Conservation (phyloP, 164 flowering plant species). For the Amborella trichopoda region DNA sequence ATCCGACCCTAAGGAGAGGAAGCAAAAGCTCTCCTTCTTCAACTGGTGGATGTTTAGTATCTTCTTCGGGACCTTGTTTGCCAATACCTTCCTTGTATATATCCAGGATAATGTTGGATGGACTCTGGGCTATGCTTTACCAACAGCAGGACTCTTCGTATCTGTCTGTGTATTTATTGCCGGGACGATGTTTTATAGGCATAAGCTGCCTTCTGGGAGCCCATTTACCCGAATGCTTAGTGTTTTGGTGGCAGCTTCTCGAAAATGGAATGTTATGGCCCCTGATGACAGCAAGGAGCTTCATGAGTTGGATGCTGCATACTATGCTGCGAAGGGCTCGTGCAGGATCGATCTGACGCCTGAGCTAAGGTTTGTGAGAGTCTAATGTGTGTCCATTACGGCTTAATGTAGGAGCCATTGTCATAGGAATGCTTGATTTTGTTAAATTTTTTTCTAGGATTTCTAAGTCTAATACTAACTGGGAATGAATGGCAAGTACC, state of each 20-base stretch:
- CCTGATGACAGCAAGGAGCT: constrained; percentile 20
- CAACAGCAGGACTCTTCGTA: constrained; percentile 16
- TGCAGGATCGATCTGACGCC: constrained; percentile 13
- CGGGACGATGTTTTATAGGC: constrained; percentile 23
- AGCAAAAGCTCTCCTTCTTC: constrained; percentile 20
- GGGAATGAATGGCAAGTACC: too few species aligned
- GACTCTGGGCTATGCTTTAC: constrained; percentile 21
- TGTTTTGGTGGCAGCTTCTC: constrained; percentile 14
- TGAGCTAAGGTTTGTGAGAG: constrained; percentile 16
- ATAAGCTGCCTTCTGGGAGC: constrained; percentile 18
- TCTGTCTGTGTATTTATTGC: constrained; percentile 12
- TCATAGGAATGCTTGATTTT: too few species aligned
- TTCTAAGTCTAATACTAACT: too few species aligned
- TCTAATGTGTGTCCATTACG: too few species aligned
- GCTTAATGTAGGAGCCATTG: too few species aligned
- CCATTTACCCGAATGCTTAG: constrained; percentile 20
- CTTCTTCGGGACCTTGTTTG: constrained; percentile 20
- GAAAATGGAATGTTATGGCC: constrained; percentile 13
- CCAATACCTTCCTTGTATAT: constrained; percentile 21
- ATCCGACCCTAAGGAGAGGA: constrained; percentile 16
- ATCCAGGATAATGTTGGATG: constrained; percentile 23
- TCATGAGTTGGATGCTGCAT: constrained; percentile 16
- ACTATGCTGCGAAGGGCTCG: constrained; percentile 12
- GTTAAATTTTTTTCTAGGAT: too few species aligned
- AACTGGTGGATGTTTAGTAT: constrained; percentile 30